Evolutionary conservation across 208 protist genomes (phyloP), one percentile per base, ranked within the genome.

Genomic region (Leishmania martiniquensis): DNA sequence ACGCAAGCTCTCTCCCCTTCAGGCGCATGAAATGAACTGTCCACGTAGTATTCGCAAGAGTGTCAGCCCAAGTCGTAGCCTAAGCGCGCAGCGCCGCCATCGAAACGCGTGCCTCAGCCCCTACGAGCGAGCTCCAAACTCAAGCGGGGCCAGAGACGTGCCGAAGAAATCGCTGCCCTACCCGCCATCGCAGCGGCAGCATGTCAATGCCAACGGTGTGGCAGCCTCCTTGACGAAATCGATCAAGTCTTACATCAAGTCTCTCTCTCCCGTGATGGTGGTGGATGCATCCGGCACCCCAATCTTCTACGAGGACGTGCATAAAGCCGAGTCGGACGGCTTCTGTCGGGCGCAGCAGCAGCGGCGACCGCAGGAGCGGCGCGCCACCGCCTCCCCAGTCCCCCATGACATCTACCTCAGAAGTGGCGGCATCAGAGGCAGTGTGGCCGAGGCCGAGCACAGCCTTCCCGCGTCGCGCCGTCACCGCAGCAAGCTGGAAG

Each of bases 191-290:
- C 66, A 72, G 45, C 68, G 68, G 32, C 68, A 45, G 49, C 66
- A 37, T 52, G 66, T 0, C 6, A 22, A 29, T 71, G n/a, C 12
- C 22, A 54, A 71, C 66, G 66, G 12, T 32, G n/a, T 32, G 32
- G 45, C 32, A 7, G 4, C 45, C 49, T n/a, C 49, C 39, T 20
- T 59, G n/a, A 57, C 68, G 0, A 37, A 57, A 29, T 72, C 68
- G 6, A 72, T 54, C 22, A 72, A 59, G 49, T 59, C 47, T 15
- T 59, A 72, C 68, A 72, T 54, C 68, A 59, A 72, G 44, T 72
- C 68, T 39, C 68, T 72, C 45, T 29, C 68, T 7, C 68, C 68
- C n/a, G 42, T 72, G 68, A n/a, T 72, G 13, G 68, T 72, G 45
- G 32, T 72, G 45, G 68, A 59, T 54, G 68, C 32, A 9, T 29